These are phyloP conservation scores for Neopestalotiopsis clavispora DNA, from an alignment of 2,329 filamentous ascomycete genomes.

Conservation along the genomic window DNA sequence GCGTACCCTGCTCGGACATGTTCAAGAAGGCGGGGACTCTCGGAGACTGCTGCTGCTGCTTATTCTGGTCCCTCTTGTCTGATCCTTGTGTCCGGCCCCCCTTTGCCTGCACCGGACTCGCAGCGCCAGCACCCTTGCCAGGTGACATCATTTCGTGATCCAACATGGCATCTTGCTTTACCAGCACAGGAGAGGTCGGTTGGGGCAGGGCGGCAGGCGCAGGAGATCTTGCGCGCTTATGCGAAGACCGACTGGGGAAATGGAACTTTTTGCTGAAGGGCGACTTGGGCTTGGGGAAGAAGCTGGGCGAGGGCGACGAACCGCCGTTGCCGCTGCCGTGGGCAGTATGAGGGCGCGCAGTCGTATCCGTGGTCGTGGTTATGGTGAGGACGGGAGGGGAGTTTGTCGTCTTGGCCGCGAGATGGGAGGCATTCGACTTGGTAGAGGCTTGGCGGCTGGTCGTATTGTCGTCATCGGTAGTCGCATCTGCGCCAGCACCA, in stretches of 20 bases:
- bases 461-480: slow-evolving; percentile 14
- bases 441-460: slow-evolving; percentile 6
- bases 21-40: slow-evolving; percentile 58
- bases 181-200: slow-evolving; percentile 33
- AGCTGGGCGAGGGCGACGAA: slow-evolving; percentile 16
- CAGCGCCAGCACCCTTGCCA: slow-evolving; percentile 15
- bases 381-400: slow-evolving; percentile 31
- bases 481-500: not conserved
- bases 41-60: slow-evolving; percentile 23
- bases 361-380: slow-evolving; percentile 30
- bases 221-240: slow-evolving; percentile 54
- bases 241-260: slow-evolving; percentile 42
- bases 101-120: not conserved
- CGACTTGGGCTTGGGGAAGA: slow-evolving; percentile 29
- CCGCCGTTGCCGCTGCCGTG: slow-evolving; percentile 23
- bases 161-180: slow-evolving; percentile 41
- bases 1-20: slow-evolving; percentile 40
- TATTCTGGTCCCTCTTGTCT: slow-evolving; percentile 32
- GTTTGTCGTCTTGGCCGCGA: slow-evolving; percentile 17
- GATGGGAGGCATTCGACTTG: not conserved
- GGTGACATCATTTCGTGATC: slow-evolving; percentile 26
- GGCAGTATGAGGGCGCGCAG: slow-evolving; percentile 18
- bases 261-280: slow-evolving; percentile 49
- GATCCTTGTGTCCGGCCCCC: slow-evolving; percentile 34
- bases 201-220: slow-evolving; percentile 28